A percentile compares a stretch with the other conserved stretches of the same genome.
Evolutionary conservation across 345 rosid genomes (phyloP).

Genomic region (Cardiospermum halicacabum): DNA sequence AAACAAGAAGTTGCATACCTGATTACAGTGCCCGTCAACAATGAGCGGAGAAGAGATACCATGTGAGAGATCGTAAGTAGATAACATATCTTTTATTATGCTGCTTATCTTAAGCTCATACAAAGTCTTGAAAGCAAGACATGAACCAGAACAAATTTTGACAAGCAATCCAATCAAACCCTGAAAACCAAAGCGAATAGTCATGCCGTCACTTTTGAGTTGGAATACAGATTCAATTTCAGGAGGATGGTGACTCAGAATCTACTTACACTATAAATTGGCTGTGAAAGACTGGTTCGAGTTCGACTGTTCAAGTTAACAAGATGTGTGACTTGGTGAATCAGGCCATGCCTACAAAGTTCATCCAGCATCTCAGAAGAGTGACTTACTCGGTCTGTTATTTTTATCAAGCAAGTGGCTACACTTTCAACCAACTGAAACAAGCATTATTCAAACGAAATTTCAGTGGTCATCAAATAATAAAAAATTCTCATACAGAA

Average conservation of each 20-base stretch:
- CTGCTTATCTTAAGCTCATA: constrained; percentile 77
- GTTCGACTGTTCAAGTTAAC: constrained; percentile 68
- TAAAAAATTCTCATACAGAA: background rate
- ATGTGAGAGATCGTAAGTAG: constrained; percentile 62
- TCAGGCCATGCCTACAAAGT: constrained; percentile 69
- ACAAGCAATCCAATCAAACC: constrained; percentile 81
- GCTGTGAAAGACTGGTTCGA: constrained; percentile 73
- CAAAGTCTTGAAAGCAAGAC: constrained; percentile 62
- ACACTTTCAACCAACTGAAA: constrained; percentile 88
- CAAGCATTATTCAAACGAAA: constrained; percentile 13
- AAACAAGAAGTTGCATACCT: constrained; percentile 42
- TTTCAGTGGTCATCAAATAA: constrained; percentile 10
- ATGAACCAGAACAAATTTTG: constrained; percentile 69
- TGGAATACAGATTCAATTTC: constrained; percentile 6
- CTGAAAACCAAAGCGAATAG: constrained; percentile 42
- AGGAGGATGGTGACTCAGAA: constrained; percentile 14
- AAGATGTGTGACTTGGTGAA: constrained; percentile 58
- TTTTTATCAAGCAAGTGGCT: constrained; percentile 73
- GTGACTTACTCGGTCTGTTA: constrained; percentile 60
- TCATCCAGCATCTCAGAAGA: constrained; percentile 68
- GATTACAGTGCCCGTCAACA: constrained; percentile 61
- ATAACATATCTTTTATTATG: constrained; percentile 69
- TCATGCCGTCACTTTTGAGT: constrained; percentile 7
- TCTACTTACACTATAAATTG: constrained; percentile 61
- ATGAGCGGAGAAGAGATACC: constrained; percentile 55